Base-by-base conservation (phyloP, 2,329 filamentous ascomycete species). In the Xylaria arbuscula region DNA sequence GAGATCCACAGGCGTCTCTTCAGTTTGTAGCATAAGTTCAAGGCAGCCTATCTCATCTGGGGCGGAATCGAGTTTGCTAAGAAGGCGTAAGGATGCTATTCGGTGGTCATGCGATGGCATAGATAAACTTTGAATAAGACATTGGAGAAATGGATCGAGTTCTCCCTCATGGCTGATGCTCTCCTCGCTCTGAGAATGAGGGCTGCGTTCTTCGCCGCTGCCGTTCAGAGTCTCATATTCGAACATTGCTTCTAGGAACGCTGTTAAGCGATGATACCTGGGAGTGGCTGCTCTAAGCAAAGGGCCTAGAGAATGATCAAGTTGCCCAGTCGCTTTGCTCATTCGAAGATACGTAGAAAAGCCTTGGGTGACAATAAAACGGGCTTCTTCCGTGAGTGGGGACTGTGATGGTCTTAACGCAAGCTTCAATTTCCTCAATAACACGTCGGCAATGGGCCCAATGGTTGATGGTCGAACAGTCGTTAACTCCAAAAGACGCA, bases 1-100 rank as follows among this genome's bases (percentile, higher is more conserved):
- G 3, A 97, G 84, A 55, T 88, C 88, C n/a, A 97, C 81, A 0
- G 93, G 90, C 6, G 90, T 93, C 70, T 93, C 87, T 78, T 98
- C 94, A 17, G 94, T 89, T 70, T 93, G 87, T 17, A 94, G 85
- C 81, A 97, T 95, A 7, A 89, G 85, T 7, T 83, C 81, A 28
- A 92, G 80, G 7, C 84, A 81, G 36, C 88, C 78, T 54, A 85
- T 80, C 68, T 86, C 83, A 62, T 86, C 84, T 45, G 77, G 81
- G 63, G 81, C 84, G 72, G 61, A 80, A 57, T 88, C 83, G 17
- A 96, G 80, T 42, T 88, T 83, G 50, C 88, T 86, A 13, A 98
- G 81, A 32, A 98, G 84, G 67, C 89, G 88, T 48, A 99, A 81
- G 22, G 92, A 93, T 9, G 88, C 86, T 10, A 93, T 83, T 48